Evolutionary conservation across 257 asterid species (phyloP).

Genomic region (Penstemon newberryi): DNA sequence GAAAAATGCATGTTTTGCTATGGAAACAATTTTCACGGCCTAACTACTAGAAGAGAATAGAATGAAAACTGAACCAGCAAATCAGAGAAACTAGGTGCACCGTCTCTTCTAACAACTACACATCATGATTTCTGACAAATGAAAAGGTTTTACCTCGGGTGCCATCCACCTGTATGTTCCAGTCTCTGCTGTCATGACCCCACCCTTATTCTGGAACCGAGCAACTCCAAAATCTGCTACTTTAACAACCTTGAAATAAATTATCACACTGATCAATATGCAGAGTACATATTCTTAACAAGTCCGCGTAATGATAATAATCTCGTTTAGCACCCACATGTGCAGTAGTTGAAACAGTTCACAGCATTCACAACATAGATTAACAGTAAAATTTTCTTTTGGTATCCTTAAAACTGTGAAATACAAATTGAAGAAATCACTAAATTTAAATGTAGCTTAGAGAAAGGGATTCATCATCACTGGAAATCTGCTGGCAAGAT

Average conservation of each 20-base stretch:
- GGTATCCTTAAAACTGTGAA: not conserved
- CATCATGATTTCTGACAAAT: slow-evolving; percentile 11
- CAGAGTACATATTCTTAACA: not conserved
- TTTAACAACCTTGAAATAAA: slow-evolving; percentile 77
- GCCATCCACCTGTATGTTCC: slow-evolving; percentile 99
- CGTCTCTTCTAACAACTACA: not conserved
- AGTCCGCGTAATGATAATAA: too few relatives aligned
- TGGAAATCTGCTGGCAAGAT: slow-evolving; percentile 1
- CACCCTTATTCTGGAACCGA: slow-evolving; percentile 82
- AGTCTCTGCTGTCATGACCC: slow-evolving; percentile 98
- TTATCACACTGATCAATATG: slow-evolving; percentile 37
- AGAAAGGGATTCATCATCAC: not conserved
- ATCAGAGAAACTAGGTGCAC: too few relatives aligned
- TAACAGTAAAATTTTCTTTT: too few relatives aligned
- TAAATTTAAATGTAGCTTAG: not conserved
- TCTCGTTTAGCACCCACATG: slow-evolving; percentile 3
- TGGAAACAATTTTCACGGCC: too few relatives aligned
- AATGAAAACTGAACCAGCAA: too few relatives aligned
- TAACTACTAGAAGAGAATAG: too few relatives aligned
- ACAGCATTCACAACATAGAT: not conserved
- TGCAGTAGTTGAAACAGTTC: not conserved
- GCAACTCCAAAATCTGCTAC: slow-evolving; percentile 99
- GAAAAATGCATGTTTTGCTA: too few relatives aligned
- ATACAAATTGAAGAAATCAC: not conserved
- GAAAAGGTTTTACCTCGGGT: slow-evolving; percentile 70